Conservation (phyloP, 495 filamentous ascomycete species). For the Aspergillus leporis region DNA sequence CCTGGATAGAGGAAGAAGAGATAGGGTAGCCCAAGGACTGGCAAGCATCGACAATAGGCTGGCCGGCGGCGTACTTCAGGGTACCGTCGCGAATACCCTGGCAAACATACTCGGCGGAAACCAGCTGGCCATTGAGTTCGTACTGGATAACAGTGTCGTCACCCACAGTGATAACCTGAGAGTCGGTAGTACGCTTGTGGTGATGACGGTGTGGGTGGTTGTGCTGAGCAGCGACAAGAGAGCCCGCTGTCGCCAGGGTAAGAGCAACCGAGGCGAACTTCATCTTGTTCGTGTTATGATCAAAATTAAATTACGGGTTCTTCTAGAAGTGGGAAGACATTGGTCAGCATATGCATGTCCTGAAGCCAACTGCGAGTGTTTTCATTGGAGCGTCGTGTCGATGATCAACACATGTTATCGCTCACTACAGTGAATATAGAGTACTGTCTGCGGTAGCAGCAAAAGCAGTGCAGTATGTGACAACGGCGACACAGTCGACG, state of each 20-base stretch:
- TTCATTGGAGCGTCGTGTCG: conserved; percentile 1
- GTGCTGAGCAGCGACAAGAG: conserved; percentile 47
- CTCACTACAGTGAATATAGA: neutral
- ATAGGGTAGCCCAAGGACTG: conserved; percentile 19
- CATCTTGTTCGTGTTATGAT: conserved; percentile 31
- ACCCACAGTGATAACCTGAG: conserved; percentile 40
- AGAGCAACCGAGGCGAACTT: conserved; percentile 48
- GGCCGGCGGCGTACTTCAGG: conserved; percentile 40
- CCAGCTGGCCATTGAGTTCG: conserved; percentile 55
- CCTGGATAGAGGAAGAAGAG: conserved; percentile 21
- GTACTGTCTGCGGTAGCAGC: neutral
- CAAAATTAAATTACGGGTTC: neutral
- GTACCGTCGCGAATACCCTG: conserved; percentile 58
- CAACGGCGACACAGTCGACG: neutral
- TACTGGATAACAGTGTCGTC: conserved; percentile 61
- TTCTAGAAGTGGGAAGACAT: neutral
- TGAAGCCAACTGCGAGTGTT: neutral
- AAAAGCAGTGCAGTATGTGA: neutral
- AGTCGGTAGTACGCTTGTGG: conserved; percentile 36
- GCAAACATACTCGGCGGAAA: conserved; percentile 59
- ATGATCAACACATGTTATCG: neutral
- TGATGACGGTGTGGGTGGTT: conserved; percentile 46
- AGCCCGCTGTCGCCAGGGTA: conserved; percentile 47
- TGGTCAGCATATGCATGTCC: neutral
- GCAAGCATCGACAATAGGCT: conserved; percentile 35